Base-by-base conservation (phyloP, 768 basidiomycete genomes). In the Boletus reticuloceps region DNA sequence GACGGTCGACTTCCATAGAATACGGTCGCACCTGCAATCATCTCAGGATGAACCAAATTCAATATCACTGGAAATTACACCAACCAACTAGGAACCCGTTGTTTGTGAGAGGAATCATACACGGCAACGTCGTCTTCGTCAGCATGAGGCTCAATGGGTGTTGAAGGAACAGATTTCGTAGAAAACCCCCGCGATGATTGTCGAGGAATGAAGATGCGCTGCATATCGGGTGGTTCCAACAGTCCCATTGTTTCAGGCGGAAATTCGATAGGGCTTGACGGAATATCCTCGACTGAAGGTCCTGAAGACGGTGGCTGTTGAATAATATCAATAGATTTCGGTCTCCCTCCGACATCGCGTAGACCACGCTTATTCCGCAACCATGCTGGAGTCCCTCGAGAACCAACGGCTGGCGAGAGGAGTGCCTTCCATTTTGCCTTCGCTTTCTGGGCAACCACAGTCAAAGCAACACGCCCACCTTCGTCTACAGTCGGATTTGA, bases 61-160 rank as follows among this genome's bases (percentile, higher is more conserved):
- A 2, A 39, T 44, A 27, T 31, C 32, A 49, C 34, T 12, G 43
- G 42, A 32, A 39, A 47, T n/a, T 12, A 34, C 6, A 73, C 83
- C 46, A 60, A 88, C 91, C 91, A 92, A 68, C 89, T 90, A 6
- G 91, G 91, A 25, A 92, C 91, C 19, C 91, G 84, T 62, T 83
- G 81, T 69, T 93, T 92, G 62, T 82, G 76, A 11, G 90, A 92
- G 27, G 87, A 84, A 69, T 93, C 91, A 64, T 91, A 92, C 4
- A 89, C 84, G 17, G 86, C 88, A 62, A 78, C 79, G 40, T 82
- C 81, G 32, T 78, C 79, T 1, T 74, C 68, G 34, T 72, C 50
- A 22, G 22, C 70, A 27, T 74, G 70, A 5, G 73, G 70, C 36
- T 79, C 78, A 48, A 72, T 47, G 16, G 69, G 66, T 5, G 69